A percentile compares a stretch with the other conserved stretches of the same genome.
Conservation (phyloP, 208 protist genomes). For the Crithidia expoeki region DNA sequence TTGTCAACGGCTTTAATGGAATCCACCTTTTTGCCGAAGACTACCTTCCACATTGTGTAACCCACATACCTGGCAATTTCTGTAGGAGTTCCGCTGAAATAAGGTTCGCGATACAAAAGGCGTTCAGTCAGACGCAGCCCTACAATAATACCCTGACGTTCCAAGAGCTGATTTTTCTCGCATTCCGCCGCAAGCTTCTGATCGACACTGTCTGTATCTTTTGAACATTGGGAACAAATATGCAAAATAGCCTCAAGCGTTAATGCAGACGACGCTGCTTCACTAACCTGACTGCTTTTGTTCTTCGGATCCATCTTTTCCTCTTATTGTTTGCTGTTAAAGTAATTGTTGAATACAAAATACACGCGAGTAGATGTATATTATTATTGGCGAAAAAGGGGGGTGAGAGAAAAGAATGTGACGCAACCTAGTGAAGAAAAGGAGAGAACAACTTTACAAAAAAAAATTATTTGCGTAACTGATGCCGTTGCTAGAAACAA, state of each 20-base stretch:
- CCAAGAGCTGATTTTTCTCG: slow-evolving; percentile 39
- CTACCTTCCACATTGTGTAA: slow-evolving; percentile 64
- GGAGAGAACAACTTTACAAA: too few relatives aligned
- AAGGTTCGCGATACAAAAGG: slow-evolving; percentile 71
- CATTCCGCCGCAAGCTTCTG: slow-evolving; percentile 28
- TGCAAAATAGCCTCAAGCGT: slow-evolving; percentile 58
- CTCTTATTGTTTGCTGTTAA: neutral
- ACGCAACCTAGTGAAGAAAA: too few relatives aligned
- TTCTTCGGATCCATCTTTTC: slow-evolving; percentile 6
- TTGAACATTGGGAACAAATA: slow-evolving; percentile 22
- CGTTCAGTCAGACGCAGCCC: slow-evolving; percentile 73
- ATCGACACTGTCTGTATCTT: slow-evolving; percentile 16
- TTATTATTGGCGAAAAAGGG: too few relatives aligned
- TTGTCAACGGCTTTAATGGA: slow-evolving; percentile 71
- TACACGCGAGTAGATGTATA: too few relatives aligned
- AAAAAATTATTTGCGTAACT: too few relatives aligned
- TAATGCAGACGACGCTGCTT: slow-evolving; percentile 54
- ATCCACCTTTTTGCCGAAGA: slow-evolving; percentile 81
- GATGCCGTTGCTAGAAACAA: too few relatives aligned
- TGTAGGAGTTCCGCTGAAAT: slow-evolving; percentile 56
- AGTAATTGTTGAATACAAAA: too few relatives aligned
- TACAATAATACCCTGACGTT: slow-evolving; percentile 64
- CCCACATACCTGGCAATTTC: slow-evolving; percentile 76
- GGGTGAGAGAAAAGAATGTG: too few relatives aligned
- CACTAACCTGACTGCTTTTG: slow-evolving; percentile 39